Evolutionary conservation across 371 early-diverging fungal species (phyloP), one percentile per base, ranked within the genome.

Genomic region (Mucor indicus): DNA sequence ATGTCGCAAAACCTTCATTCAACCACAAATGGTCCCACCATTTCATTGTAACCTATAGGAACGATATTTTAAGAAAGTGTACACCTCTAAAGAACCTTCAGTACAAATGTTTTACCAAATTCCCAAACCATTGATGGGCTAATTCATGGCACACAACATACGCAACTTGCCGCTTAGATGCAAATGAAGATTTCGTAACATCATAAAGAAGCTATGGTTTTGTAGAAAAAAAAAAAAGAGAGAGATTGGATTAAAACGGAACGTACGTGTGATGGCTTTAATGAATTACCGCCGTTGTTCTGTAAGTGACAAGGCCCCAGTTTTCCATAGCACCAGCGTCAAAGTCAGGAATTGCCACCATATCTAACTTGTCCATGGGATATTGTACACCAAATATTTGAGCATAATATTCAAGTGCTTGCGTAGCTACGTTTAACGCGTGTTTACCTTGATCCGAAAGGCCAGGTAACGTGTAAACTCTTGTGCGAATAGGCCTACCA

Each of bases 111-210:
- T 94, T 94, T n/a, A 94, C 96, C 40, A 96, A 68, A 69, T 98
- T 96, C 19, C 98, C 98, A 69, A 98, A 96, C 92, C 95, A 95
- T 80, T 95, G 95, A 69, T 95, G 96, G 4, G 94, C 96, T 16
- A 96, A 75, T 77, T 98, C 98, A 66, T 97, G 98, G 39, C 87
- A 84, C 3, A 96, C 91, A 22, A 87, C 86, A 44, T 87, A 87
- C 1, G 93, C 93, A 32, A 93, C 80, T 31, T 76, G 64, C 62
- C 93, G 75, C 77, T 90, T 92, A 37, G 77, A 61, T 11, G 59
- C 67, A 35, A 82, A 67, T 30, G 84, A 69, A 15, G 87, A 84
- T 1, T 62, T 76, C 55, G 77, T 68, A 40, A 81, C 81, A 48
- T 87, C 84, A 51, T 79, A 83, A 7, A 95, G 69, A 7, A 97